A percentile compares a stretch with the other conserved stretches of the same genome.
phyloP scores from a whole-genome alignment of 148 eudicot genomes.

The Rhododendron mucronatum region DNA sequence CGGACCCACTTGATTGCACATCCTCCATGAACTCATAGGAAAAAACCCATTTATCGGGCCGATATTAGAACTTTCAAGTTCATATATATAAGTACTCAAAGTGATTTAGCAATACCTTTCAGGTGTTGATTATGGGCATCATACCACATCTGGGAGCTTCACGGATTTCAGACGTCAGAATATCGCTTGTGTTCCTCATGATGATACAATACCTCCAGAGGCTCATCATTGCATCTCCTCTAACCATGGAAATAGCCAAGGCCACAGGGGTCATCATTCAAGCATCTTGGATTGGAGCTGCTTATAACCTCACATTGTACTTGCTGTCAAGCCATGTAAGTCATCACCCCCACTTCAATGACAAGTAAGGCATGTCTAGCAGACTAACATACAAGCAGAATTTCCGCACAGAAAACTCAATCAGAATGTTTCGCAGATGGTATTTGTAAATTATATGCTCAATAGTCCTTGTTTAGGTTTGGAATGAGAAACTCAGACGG shows the following conservation, averaged over 20 bases:
- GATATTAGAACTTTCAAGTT: background rate
- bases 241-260: constrained; percentile 45
- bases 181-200: constrained; percentile 44
- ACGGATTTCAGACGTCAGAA: constrained; percentile 48
- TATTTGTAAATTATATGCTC: background rate
- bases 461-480: background rate
- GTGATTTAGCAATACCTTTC: background rate
- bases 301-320: constrained; percentile 58
- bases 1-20: background rate
- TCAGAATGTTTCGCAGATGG: background rate
- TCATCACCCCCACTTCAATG: background rate
- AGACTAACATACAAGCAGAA: background rate
- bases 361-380: background rate
- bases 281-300: constrained; percentile 75
- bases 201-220: constrained; percentile 51
- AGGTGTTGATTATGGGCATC: constrained; percentile 60
- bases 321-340: constrained; percentile 67
- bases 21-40: background rate
- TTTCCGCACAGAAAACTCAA: background rate
- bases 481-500: background rate
- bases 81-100: background rate
- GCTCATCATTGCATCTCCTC: constrained; percentile 44
- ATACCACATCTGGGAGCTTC: constrained; percentile 61
- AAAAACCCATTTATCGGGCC: background rate
- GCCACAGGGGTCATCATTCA: constrained; percentile 55